Evolutionary conservation across 2,329 filamentous ascomycete species (phyloP), one percentile per base, ranked within the genome.

Genomic region (Aspergillus udagawae): DNA sequence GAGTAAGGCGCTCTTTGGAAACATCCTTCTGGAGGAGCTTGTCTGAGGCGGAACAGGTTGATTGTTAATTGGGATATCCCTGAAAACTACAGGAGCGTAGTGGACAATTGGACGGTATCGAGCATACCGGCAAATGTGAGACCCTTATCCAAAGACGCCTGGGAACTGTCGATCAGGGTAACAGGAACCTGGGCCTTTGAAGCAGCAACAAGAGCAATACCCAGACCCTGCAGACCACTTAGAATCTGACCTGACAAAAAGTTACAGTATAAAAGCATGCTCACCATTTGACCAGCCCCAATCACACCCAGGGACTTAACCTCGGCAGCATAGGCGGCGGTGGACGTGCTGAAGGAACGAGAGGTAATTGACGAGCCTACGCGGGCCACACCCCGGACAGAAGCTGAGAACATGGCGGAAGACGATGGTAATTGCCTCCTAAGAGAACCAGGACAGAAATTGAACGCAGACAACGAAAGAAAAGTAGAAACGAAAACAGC

Each of bases 11-110:
- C 59, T 91, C 83, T 78, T 97, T 99, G 69, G 86, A 80, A 25
- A 99, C 89, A 76, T 97, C 92, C 75, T 97, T 99, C 62, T 89
- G 86, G 5, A 99, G 85, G 6, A 99, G 86, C 75, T 96, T 97
- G 70, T 97, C 92, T 91, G 69, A n/a, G 5, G 17, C 17, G 42
- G 23, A 20, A 48, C 25, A 55, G 12, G n/a, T 8, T 25, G 10
- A 52, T 23, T 21, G 44, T 47, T 47, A 47, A 47, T 23, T 47
- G 21, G 21, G 7, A 7, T 23, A 47, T 27, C 14, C 20, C 12
- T 14, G 35, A 10, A 4, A 14, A 48, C 4, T 21, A 20, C 28
- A 20, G 35, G 4, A 51, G 14, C 12, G 23, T n/a, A 38, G n/a
- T 25, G n/a, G 21, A 20, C n/a, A 51, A 14, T 23, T 47, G 14